Base-by-base conservation (phyloP, 768 basidiomycete species). In the Sporobolomyces phaffii region DNA sequence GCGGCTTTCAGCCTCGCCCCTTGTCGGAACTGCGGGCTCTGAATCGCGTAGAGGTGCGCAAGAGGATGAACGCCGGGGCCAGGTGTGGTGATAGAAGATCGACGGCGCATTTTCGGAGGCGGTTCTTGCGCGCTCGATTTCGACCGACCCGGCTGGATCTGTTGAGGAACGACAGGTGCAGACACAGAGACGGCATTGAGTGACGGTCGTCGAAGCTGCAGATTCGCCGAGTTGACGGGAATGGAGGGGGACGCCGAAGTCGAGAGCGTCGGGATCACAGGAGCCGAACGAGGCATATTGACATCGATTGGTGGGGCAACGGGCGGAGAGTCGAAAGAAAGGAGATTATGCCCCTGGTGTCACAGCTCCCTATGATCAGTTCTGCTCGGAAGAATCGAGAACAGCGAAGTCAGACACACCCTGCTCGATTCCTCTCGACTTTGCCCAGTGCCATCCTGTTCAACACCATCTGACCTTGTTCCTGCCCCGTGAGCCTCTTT, bases 31-130 rank as follows among this genome's bases (percentile, higher is more conserved):
- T 56, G 54, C 11, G 54, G 54, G 20, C 40, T 56, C 26, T 56
- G 54, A 43, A n/a, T 56, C 5, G 54, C 54, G 40, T 56, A 56
- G 24, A 56, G 54, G 24, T 13, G 54, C 17, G 54, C 54, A 40
- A 56, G 54, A 26, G 54, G 54, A 29, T 56, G 54, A 17, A 56
- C 38, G 14, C 24, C 26, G 6, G 26, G 2, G 11, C 40, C 40
- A 10, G 38, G 11, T 4, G 11, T 22, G 5, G 54, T 43, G 6
- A 43, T 43, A 8, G 54, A 56, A 14, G 54, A 15, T 29, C 40
- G 38, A 18, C 54, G 54, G 7, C 54, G 54, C 54, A 56, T 26
- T 40, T 56, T 41, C 3, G 9, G 26, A 2, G 40, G 40, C 7
- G 54, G 54, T 43, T 56, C 54, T 31, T 41, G 54, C n/a, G 54